A percentile compares a stretch with the other conserved stretches of the same genome.
These are phyloP conservation scores for Phytophthora capsici DNA, from an alignment of 352 stramenopile species.

Conservation along the genomic window DNA sequence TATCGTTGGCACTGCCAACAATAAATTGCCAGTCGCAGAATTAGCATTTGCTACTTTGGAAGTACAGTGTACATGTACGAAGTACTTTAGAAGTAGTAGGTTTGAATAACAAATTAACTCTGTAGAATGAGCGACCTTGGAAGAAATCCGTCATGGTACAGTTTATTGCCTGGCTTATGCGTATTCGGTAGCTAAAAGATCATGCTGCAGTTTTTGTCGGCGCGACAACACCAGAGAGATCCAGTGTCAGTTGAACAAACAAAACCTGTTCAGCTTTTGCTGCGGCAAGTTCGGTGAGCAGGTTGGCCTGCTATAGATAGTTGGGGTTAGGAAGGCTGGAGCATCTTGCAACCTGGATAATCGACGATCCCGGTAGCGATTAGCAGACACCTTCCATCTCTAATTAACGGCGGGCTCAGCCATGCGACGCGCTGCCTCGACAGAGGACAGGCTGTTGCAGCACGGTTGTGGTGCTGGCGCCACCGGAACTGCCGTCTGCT, in stretches of 20 bases:
- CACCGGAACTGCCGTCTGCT: constrained; percentile 18
- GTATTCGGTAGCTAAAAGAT: constrained; percentile 14
- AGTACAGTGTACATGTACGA: too few relatives aligned
- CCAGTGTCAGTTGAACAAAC: neutral
- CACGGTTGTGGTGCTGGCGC: constrained; percentile 30
- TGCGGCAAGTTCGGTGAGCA: constrained; percentile 13
- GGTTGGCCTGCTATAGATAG: constrained; percentile 37
- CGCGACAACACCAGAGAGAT: constrained; percentile 8
- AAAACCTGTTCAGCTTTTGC: constrained; percentile 1
- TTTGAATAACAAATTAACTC: too few relatives aligned
- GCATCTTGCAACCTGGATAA: neutral
- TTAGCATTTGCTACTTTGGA: too few relatives aligned
- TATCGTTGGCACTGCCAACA: too few relatives aligned
- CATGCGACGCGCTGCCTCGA: constrained; percentile 38
- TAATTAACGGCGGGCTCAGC: constrained; percentile 23
- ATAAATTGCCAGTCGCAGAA: too few relatives aligned
- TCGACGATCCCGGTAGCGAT: neutral
- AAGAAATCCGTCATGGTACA: constrained; percentile 29
- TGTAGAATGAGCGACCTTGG: too few relatives aligned
- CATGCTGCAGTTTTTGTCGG: constrained; percentile 9
- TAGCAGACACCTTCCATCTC: constrained; percentile 7
- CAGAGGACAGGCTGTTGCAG: constrained; percentile 36
- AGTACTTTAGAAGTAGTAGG: too few relatives aligned
- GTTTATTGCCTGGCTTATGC: constrained; percentile 29
- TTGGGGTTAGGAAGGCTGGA: constrained; percentile 16